Conservation (phyloP, 1,284 basidiomycete genomes). For the Fomitopsis pinicola region DNA sequence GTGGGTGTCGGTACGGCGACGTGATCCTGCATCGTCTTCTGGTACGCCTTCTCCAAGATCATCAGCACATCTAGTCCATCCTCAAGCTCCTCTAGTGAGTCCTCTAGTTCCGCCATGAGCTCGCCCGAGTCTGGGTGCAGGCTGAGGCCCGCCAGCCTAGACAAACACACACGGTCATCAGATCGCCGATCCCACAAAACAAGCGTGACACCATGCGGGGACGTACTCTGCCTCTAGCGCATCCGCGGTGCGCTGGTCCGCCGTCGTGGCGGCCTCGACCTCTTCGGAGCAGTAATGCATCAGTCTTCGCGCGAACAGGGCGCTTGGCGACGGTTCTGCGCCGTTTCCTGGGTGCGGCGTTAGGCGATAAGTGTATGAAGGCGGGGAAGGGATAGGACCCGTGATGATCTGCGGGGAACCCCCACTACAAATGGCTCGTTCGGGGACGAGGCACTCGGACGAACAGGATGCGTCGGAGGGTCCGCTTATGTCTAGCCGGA, state of each 20-base stretch:
- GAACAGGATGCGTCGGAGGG: neutral
- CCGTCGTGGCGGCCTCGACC: slow-evolving; percentile 24
- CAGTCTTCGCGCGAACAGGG: slow-evolving; percentile 78
- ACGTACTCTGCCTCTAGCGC: slow-evolving; percentile 2
- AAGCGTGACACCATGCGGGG: neutral
- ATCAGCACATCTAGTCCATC: slow-evolving; percentile 65
- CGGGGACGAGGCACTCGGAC: too few relatives aligned
- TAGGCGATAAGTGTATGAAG: neutral
- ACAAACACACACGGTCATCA: neutral
- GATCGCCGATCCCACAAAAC: neutral
- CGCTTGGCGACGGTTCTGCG: slow-evolving; percentile 53
- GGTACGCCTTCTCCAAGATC: slow-evolving; percentile 64
- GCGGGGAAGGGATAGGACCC: neutral
- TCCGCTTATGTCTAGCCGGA: too few relatives aligned
- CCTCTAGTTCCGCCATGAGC: slow-evolving; percentile 37
- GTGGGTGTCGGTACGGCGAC: slow-evolving; percentile 23
- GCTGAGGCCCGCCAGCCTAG: neutral
- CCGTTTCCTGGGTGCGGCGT: slow-evolving; percentile 18
- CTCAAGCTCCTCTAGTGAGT: slow-evolving; percentile 54
- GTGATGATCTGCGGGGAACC: too few relatives aligned
- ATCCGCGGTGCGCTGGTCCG: neutral
- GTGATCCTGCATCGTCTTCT: slow-evolving; percentile 58
- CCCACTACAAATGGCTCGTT: too few relatives aligned
- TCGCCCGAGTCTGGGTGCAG: slow-evolving; percentile 16
- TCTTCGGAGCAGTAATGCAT: slow-evolving; percentile 81